Evolutionary conservation across 176 grass and related monocot genomes (phyloP), one percentile per base, ranked within the genome.

Genomic region (Oryza brachyantha): DNA sequence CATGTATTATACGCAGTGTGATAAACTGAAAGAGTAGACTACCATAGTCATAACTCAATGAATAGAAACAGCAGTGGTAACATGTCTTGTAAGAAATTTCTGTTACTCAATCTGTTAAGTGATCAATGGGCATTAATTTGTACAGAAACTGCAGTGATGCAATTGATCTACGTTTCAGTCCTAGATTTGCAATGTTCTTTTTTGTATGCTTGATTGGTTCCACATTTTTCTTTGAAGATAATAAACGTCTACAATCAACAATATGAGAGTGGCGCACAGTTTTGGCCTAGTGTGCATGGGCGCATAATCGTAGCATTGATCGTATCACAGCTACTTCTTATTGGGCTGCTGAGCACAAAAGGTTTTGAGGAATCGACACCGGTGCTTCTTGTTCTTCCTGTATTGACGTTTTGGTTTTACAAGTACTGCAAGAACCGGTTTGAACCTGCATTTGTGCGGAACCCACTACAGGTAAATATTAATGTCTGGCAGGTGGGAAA

Each of bases 181-280:
- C 17, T 52, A 52, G 13, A 6, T 52, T 52, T 52, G 17, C 48
- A 21, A 52, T 57, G 6, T n/a, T 57, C 7, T 24, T 57, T 24
- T 11, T 24, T 55, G 6, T 54, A 61, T 75, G 36, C 50, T 79
- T 64, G 63, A 45, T 45, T 38, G 16, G 43, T 35, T 40, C 0
- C 72, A 22, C 19, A 57, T 25, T 62, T 69, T 69, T 46, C 58
- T 35, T n/a, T n/a, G n/a, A 42, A 98, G 96, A 95, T 99, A 70
- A 99, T 99, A 64, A 99, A 99, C 42, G 96, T 99, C 21, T 99
- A 99, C 88, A 85, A 95, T 43, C 96, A 99, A 78, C 88, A 76
- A 71, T 99, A 99, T 28, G 96, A 99, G 74, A 99, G 92, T 0
- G 92, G 73, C 0, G 96, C 90, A 5, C 92, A 91, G 68, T 99